Conservation (phyloP, 148 eudicot genomes). For the Dianthus caryophyllus region DNA sequence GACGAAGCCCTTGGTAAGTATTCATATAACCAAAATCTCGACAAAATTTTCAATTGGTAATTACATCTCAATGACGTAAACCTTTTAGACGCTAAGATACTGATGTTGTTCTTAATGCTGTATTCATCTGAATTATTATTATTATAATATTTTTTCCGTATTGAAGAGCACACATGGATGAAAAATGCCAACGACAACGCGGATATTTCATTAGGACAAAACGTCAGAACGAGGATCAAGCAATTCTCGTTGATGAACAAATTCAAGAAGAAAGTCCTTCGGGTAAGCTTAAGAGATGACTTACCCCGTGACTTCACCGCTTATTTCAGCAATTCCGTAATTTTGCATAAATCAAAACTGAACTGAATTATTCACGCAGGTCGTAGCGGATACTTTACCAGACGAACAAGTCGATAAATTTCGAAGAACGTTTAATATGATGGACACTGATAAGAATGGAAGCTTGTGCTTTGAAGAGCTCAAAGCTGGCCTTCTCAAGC, state of each 20-base stretch:
- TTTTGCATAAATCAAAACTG: not conserved
- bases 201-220: slow-evolving; percentile 62
- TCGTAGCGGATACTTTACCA: slow-evolving; percentile 79
- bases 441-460: slow-evolving; percentile 90
- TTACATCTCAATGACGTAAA: too few species aligned
- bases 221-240: slow-evolving; percentile 71
- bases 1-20: slow-evolving; percentile 68
- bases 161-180: slow-evolving; percentile 64
- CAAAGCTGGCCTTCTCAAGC: slow-evolving; percentile 61
- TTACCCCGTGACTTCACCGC: not conserved
- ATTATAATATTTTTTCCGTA: not conserved
- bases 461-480: slow-evolving; percentile 65
- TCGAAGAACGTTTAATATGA: slow-evolving; percentile 56
- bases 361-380: slow-evolving; percentile 29
- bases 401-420: slow-evolving; percentile 55
- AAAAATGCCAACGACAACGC: slow-evolving; percentile 54
- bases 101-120: not conserved
- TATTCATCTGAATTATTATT: not conserved
- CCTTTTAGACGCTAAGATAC: not conserved
- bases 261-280: slow-evolving; percentile 83
- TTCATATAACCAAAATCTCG: not conserved
- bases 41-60: too few species aligned
- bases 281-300: slow-evolving; percentile 63
- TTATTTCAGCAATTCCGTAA: not conserved
- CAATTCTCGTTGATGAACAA: slow-evolving; percentile 96